Evolutionary conservation across 306 rosid species (phyloP).

Genomic region (Astragalus glycyphyllos): DNA sequence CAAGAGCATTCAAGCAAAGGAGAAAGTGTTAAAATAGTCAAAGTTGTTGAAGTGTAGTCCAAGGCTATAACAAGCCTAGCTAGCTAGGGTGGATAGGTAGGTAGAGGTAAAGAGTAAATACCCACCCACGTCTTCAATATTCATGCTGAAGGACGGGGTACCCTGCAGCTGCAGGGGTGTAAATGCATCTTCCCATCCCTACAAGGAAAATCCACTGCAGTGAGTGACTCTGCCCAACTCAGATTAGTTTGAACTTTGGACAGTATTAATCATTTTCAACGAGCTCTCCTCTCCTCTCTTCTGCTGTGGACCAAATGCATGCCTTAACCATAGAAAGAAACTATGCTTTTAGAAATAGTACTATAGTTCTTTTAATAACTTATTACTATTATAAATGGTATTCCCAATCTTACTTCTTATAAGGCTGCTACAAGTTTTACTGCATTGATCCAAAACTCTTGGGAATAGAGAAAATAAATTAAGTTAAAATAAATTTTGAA

Average conservation of each 20-base stretch:
- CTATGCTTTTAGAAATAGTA: conserved; percentile 34
- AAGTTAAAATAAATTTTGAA: too few species aligned
- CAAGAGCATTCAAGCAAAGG: background rate
- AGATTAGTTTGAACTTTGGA: conserved; percentile 41
- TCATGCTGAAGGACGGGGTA: conserved; percentile 28
- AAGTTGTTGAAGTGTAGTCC: conserved; percentile 23
- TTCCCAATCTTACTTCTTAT: conserved; percentile 37
- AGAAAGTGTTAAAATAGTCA: conserved; percentile 22
- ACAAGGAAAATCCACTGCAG: conserved; percentile 34
- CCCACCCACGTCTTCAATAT: conserved; percentile 42
- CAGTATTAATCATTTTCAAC: conserved; percentile 42
- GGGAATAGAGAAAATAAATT: background rate
- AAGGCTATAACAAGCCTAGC: background rate
- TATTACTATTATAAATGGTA: conserved; percentile 9
- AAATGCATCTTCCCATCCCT: conserved; percentile 44
- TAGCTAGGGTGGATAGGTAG: conserved; percentile 6
- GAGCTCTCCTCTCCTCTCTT: conserved; percentile 29
- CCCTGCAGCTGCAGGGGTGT: conserved; percentile 45
- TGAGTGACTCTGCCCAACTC: conserved; percentile 33
- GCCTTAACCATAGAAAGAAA: conserved; percentile 19
- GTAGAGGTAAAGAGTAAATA: conserved; percentile 29
- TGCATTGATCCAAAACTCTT: background rate
- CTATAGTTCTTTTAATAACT: conserved; percentile 26
- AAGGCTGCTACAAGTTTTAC: conserved; percentile 35
- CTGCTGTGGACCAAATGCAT: conserved; percentile 46